Conservation (phyloP, 768 basidiomycete genomes). For the Russula earlei region DNA sequence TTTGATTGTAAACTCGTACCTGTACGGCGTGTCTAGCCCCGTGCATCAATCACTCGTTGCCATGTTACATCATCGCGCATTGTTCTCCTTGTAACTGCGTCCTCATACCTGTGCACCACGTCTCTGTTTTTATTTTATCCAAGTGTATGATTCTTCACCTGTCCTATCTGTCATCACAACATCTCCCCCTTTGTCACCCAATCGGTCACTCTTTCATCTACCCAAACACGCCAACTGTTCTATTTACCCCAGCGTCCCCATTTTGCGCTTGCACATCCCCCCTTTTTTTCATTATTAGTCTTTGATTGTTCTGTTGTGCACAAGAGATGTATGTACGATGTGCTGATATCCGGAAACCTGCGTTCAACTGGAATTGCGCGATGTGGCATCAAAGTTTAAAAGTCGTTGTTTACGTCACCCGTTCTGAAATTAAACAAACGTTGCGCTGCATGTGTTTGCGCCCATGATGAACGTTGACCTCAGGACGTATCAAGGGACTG, state of each 20-base stretch:
- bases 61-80: slow-evolving; percentile 4
- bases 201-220: slow-evolving; percentile 1
- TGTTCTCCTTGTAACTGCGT: neutral
- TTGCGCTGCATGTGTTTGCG: too few species aligned
- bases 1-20: neutral
- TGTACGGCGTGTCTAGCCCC: neutral
- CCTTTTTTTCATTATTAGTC: neutral
- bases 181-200: neutral
- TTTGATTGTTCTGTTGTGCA: slow-evolving; percentile 1
- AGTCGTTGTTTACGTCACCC: neutral
- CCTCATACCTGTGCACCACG: neutral
- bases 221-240: slow-evolving; percentile 1
- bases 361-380: neutral
- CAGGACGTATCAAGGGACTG: too few species aligned
- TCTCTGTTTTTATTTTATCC: slow-evolving; percentile 1
- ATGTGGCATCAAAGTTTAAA: neutral
- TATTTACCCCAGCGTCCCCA: neutral
- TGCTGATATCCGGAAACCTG: neutral
- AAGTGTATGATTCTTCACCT: slow-evolving; percentile 2
- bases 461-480: too few species aligned
- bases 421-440: neutral
- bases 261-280: neutral
- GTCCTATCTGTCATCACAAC: slow-evolving; percentile 5
- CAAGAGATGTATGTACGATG: slow-evolving; percentile 6
- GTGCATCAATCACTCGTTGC: neutral